phyloP scores from a whole-genome alignment of 176 grass and related monocot species.

The Oryza nivara region DNA sequence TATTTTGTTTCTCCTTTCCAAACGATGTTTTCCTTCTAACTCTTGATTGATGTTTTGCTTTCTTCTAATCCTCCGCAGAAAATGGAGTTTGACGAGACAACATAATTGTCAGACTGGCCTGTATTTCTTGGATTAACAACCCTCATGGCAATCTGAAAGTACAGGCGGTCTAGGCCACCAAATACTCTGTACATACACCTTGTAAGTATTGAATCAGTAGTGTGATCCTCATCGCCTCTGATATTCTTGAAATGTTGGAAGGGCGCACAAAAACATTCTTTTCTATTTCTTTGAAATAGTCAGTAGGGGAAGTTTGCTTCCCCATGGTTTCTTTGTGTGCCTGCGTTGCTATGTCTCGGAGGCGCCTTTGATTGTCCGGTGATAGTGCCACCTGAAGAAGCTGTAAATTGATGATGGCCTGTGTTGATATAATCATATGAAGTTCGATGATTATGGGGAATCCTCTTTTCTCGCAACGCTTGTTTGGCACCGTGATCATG shows the following conservation, averaged over 20 bases:
- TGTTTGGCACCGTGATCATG: background rate
- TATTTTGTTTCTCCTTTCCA: background rate
- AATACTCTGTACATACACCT: constrained; percentile 46
- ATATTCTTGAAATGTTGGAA: constrained; percentile 41
- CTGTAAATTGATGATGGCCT: constrained; percentile 36
- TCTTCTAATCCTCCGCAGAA: constrained; percentile 35
- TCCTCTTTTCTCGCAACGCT: background rate
- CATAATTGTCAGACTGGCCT: constrained; percentile 25
- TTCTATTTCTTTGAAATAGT: constrained; percentile 36
- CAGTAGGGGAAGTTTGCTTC: constrained; percentile 12
- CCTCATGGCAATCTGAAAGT: constrained; percentile 29
- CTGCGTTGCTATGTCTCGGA: constrained; percentile 7
- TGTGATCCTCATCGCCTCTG: constrained; percentile 1
- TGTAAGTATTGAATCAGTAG: constrained; percentile 44
- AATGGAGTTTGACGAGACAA: constrained; percentile 58
- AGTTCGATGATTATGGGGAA: constrained; percentile 23
- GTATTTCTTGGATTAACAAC: constrained; percentile 26
- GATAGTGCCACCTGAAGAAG: constrained; percentile 35
- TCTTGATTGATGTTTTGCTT: background rate
- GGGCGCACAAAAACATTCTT: constrained; percentile 46
- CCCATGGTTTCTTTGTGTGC: background rate
- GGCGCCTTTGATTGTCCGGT: constrained; percentile 16
- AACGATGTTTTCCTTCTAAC: background rate
- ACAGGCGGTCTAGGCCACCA: constrained; percentile 16
- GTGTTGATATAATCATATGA: constrained; percentile 41